A percentile compares a stretch with the other conserved stretches of the same genome.
Conservation (phyloP, 1,284 basidiomycete species). For the Thecaphora thlaspeos region DNA sequence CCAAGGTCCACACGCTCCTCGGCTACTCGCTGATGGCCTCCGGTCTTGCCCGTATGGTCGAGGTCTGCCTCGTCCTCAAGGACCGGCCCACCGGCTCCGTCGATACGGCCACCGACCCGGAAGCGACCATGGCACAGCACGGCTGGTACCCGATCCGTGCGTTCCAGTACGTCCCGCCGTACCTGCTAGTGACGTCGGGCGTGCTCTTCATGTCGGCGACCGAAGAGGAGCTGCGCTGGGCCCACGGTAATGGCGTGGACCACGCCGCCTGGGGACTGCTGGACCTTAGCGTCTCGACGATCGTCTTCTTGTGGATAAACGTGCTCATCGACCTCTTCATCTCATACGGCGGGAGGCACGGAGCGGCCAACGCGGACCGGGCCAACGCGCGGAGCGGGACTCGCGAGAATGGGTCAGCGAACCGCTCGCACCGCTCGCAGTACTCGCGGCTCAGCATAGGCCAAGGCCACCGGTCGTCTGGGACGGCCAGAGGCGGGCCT, state of each 20-base stretch:
- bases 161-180: slow-evolving; percentile 53
- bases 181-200: slow-evolving; percentile 45
- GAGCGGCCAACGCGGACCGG: slow-evolving; percentile 16
- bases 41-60: slow-evolving; percentile 76
- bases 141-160: slow-evolving; percentile 38
- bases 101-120: slow-evolving; percentile 3
- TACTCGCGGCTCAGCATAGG: slow-evolving; percentile 29
- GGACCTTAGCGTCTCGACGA: slow-evolving; percentile 47
- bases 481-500: neutral
- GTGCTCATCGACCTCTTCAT: slow-evolving; percentile 54
- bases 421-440: slow-evolving; percentile 5
- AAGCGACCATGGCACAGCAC: slow-evolving; percentile 13
- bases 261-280: slow-evolving; percentile 55
- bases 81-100: slow-evolving; percentile 56
- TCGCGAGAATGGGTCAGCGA: slow-evolving; percentile 13
- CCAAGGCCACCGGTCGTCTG: neutral
- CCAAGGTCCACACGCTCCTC: slow-evolving; percentile 76
- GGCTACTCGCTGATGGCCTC: slow-evolving; percentile 83
- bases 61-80: slow-evolving; percentile 73
- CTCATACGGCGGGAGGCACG: slow-evolving; percentile 42
- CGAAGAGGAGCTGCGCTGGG: slow-evolving; percentile 56
- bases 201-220: slow-evolving; percentile 57
- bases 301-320: slow-evolving; percentile 52
- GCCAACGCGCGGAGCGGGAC: slow-evolving; percentile 14
- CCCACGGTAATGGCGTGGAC: slow-evolving; percentile 47